These are phyloP conservation scores for Trichoderma parareesei DNA, from an alignment of 495 filamentous ascomycete genomes.

Conservation along the genomic window DNA sequence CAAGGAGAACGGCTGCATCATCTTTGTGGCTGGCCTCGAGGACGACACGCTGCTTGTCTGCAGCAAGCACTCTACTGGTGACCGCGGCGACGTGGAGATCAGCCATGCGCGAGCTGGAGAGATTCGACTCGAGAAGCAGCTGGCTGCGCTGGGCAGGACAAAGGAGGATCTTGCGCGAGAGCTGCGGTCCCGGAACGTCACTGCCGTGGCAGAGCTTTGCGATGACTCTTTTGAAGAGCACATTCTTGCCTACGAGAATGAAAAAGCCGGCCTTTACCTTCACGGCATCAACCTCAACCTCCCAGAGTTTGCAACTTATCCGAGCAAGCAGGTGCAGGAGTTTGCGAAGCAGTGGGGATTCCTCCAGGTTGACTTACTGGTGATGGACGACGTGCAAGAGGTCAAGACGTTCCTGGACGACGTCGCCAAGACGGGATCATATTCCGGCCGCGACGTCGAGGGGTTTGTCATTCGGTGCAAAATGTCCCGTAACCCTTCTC, in stretches of 20 bases:
- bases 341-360: conserved; percentile 95
- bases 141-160: conserved; percentile 64
- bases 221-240: conserved; percentile 96
- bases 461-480: conserved; percentile 94
- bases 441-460: conserved; percentile 85
- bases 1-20: conserved; percentile 98
- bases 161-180: conserved; percentile 65
- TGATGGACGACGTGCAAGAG: conserved; percentile 61
- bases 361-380: conserved; percentile 72
- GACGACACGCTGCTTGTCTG: conserved; percentile 84
- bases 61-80: conserved; percentile 94
- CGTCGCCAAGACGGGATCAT: conserved; percentile 77
- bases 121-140: conserved; percentile 73
- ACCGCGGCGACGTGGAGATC: conserved; percentile 52
- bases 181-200: conserved; percentile 73
- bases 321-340: conserved; percentile 66
- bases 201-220: conserved; percentile 92
- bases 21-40: conserved; percentile 87
- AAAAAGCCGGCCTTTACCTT: conserved; percentile 82
- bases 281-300: conserved; percentile 95
- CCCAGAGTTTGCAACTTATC: conserved; percentile 78
- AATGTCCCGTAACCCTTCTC: conserved; percentile 31
- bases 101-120: conserved; percentile 87
- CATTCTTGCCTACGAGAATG: conserved; percentile 80
- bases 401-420: conserved; percentile 74